These are phyloP conservation scores for Centaurea solstitialis DNA, from an alignment of 129 eudicot species.

Conservation along the genomic window DNA sequence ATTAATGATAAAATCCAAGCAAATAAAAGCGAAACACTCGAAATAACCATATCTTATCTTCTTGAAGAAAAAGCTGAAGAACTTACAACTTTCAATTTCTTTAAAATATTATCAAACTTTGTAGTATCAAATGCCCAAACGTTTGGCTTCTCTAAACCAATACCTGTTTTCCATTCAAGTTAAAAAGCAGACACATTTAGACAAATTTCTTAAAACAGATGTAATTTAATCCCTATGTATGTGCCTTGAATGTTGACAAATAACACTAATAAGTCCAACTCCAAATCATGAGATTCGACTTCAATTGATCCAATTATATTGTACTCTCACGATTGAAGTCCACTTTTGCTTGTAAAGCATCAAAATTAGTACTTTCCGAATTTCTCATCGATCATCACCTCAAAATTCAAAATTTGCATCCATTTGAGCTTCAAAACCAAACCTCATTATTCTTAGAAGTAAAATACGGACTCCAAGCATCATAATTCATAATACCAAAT, in stretches of 20 bases:
- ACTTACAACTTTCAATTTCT: slow-evolving; percentile 82
- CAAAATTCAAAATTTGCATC: neutral
- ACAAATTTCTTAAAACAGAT: neutral
- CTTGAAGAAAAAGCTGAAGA: neutral
- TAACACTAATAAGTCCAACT: neutral
- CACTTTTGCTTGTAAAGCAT: neutral
- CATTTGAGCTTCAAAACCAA: neutral
- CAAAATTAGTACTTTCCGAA: neutral
- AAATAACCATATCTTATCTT: neutral
- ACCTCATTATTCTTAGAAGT: neutral
- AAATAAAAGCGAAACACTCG: neutral
- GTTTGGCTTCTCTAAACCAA: slow-evolving; percentile 85
- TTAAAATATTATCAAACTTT: slow-evolving; percentile 87
- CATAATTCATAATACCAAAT: neutral
- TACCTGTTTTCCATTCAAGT: slow-evolving; percentile 43
- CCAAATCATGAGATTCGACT: neutral
- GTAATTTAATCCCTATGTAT: neutral
- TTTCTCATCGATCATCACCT: neutral
- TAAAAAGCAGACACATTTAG: neutral
- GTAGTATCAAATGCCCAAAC: slow-evolving; percentile 95
- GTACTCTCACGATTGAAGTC: neutral
- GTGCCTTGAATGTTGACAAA: neutral
- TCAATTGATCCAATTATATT: neutral
- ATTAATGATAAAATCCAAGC: neutral
- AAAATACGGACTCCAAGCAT: too few species aligned